Percentiles rank a stretch among this genome's conserved stretches.
phyloP scores from a whole-genome alignment of 2,329 filamentous ascomycete species.

The Fusarium sp. region DNA sequence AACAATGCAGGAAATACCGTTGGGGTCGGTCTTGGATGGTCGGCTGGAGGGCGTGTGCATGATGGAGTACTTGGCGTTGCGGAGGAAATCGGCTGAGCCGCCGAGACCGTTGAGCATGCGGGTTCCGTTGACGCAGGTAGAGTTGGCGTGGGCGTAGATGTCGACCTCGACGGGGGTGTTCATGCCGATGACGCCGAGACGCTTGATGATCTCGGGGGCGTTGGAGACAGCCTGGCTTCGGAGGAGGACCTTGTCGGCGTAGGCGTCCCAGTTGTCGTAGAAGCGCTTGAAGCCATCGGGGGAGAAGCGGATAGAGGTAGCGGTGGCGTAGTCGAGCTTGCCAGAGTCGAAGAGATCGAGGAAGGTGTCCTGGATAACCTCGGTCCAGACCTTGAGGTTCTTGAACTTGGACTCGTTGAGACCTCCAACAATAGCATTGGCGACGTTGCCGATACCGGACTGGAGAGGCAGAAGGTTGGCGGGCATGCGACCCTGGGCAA shows the following conservation, averaged over 20 bases:
- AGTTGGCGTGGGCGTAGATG: constrained; percentile 95
- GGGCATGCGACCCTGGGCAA: constrained; percentile 81
- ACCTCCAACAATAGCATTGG: constrained; percentile 90
- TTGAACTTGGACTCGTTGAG: constrained; percentile 85
- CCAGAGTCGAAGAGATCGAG: constrained; percentile 92
- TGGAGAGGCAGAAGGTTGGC: constrained; percentile 83
- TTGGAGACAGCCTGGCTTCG: constrained; percentile 91
- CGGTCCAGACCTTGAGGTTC: constrained; percentile 92
- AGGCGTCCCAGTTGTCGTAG: constrained; percentile 86
- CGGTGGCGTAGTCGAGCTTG: constrained; percentile 88
- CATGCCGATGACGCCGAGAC: constrained; percentile 91
- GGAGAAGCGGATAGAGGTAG: constrained; percentile 90
- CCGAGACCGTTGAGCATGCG: constrained; percentile 90
- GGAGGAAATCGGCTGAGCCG: constrained; percentile 85
- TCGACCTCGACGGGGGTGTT: constrained; percentile 95
- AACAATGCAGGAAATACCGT: constrained; percentile 88
- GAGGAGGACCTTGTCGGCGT: constrained; percentile 85
- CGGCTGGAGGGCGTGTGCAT: constrained; percentile 92
- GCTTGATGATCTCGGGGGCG: constrained; percentile 89
- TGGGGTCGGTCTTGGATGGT: constrained; percentile 84
- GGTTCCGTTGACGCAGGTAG: constrained; percentile 87
- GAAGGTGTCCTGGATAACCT: constrained; percentile 93
- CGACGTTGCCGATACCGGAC: constrained; percentile 92
- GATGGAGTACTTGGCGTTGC: constrained; percentile 85
- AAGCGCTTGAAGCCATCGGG: constrained; percentile 92